Conservation (phyloP, 805 yeast species). For the Cyberlindnera petersonii region DNA sequence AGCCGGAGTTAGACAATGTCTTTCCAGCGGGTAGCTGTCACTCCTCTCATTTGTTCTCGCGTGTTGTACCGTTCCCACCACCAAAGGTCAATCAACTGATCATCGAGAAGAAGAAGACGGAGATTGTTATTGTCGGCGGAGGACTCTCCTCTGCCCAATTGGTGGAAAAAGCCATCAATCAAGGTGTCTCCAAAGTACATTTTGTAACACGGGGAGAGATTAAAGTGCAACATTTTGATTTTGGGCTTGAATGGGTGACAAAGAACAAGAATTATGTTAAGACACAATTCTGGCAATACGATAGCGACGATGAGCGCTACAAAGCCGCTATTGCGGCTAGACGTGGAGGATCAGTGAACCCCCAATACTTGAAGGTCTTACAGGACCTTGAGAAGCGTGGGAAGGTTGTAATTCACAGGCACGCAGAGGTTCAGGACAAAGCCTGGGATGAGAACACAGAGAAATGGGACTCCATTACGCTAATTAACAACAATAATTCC, state of each 20-base stretch:
- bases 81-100: not conserved
- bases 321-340: slow-evolving; percentile 40
- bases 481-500: slow-evolving; percentile 3
- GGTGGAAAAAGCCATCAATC: slow-evolving; percentile 34
- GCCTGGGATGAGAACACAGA: slow-evolving; percentile 27
- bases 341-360: slow-evolving; percentile 44
- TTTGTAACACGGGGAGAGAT: slow-evolving; percentile 35
- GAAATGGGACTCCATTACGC: slow-evolving; percentile 27
- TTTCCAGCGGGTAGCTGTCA: slow-evolving; percentile 15
- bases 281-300: slow-evolving; percentile 37
- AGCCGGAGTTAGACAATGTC: slow-evolving; percentile 2
- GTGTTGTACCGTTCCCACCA: slow-evolving; percentile 5
- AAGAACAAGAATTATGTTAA: slow-evolving; percentile 43
- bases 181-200: slow-evolving; percentile 32
- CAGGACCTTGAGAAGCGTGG: slow-evolving; percentile 32
- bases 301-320: slow-evolving; percentile 39
- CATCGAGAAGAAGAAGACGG: not conserved
- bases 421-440: slow-evolving; percentile 28
- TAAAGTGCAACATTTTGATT: slow-evolving; percentile 44
- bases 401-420: slow-evolving; percentile 29
- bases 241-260: slow-evolving; percentile 48
- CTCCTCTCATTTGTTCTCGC: slow-evolving; percentile 11
- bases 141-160: slow-evolving; percentile 45
- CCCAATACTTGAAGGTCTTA: slow-evolving; percentile 37
- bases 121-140: slow-evolving; percentile 39